These are phyloP conservation scores for Geotrichum ghanense DNA, from an alignment of 805 yeast genomes.

Conservation along the genomic window DNA sequence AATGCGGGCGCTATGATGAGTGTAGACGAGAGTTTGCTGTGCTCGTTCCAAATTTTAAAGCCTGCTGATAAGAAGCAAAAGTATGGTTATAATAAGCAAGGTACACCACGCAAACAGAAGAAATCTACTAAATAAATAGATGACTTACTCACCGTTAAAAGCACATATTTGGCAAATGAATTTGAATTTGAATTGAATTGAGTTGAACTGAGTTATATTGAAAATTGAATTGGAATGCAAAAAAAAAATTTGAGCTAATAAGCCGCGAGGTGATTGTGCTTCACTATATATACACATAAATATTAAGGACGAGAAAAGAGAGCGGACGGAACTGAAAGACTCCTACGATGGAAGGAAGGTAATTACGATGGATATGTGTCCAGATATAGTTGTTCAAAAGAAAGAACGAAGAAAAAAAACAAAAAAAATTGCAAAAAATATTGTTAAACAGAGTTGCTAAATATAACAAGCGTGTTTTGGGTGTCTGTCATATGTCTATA, in stretches of 20 bases:
- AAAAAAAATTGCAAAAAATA: background rate
- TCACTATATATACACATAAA: too few species aligned
- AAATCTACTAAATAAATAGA: conserved; percentile 13
- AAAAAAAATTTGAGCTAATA: too few species aligned
- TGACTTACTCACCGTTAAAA: background rate
- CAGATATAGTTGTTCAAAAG: background rate
- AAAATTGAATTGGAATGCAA: too few species aligned
- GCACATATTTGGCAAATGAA: too few species aligned
- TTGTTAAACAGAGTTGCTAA: too few species aligned
- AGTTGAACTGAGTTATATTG: too few species aligned
- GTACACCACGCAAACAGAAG: conserved; percentile 38
- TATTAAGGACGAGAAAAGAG: too few species aligned
- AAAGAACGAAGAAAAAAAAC: background rate
- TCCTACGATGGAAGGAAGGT: background rate
- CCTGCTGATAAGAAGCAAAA: conserved; percentile 95
- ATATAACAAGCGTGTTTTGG: too few species aligned
- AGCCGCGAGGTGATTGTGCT: too few species aligned
- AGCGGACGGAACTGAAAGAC: too few species aligned
- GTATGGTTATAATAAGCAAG: conserved; percentile 31
- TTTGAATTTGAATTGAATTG: too few species aligned
- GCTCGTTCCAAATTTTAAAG: conserved; percentile 85
- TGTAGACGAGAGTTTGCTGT: conserved; percentile 89
- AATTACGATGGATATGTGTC: background rate
- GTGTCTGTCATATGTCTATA: background rate
- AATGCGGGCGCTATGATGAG: conserved; percentile 99